Evolutionary conservation across 2,329 filamentous ascomycete species (phyloP).

Genomic region (Huntiella decipiens): DNA sequence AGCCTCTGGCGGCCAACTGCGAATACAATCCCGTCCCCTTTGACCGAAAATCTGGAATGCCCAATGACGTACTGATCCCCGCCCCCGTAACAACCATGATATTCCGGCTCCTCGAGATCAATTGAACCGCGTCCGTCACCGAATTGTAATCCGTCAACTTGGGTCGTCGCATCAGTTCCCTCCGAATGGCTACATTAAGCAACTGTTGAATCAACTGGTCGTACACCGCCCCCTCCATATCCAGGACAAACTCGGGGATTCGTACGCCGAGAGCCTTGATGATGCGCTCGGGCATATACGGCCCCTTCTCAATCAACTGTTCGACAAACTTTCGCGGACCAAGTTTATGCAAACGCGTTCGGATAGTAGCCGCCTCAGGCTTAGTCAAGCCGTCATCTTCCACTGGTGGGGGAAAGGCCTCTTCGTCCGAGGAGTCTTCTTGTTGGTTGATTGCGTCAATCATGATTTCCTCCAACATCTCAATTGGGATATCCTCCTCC

Average conservation of each 20-base stretch:
- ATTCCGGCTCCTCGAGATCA: slow-evolving; percentile 58
- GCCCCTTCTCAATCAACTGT: slow-evolving; percentile 2
- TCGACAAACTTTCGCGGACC: slow-evolving; percentile 4
- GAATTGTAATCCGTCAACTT: slow-evolving; percentile 69
- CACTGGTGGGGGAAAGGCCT: too few species aligned
- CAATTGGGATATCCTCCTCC: too few species aligned
- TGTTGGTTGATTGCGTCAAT: too few species aligned
- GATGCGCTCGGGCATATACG: not conserved
- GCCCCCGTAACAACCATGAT: slow-evolving; percentile 90
- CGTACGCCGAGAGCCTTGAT: slow-evolving; percentile 7
- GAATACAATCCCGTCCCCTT: slow-evolving; percentile 85
- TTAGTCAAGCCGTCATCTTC: too few species aligned
- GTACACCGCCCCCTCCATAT: slow-evolving; percentile 3
- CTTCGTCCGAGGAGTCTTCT: too few species aligned
- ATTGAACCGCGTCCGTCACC: slow-evolving; percentile 64
- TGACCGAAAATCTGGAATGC: slow-evolving; percentile 92
- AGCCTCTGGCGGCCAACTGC: slow-evolving; percentile 57
- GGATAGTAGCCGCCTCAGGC: not conserved
- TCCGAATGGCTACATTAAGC: slow-evolving; percentile 56
- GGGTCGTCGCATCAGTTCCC: slow-evolving; percentile 63
- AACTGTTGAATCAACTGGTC: slow-evolving; percentile 20
- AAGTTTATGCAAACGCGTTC: slow-evolving; percentile 6
- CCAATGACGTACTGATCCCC: slow-evolving; percentile 88
- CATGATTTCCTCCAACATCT: too few species aligned
- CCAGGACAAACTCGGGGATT: slow-evolving; percentile 4